phyloP scores from a whole-genome alignment of 768 basidiomycete species.

The Boletales sp. region DNA sequence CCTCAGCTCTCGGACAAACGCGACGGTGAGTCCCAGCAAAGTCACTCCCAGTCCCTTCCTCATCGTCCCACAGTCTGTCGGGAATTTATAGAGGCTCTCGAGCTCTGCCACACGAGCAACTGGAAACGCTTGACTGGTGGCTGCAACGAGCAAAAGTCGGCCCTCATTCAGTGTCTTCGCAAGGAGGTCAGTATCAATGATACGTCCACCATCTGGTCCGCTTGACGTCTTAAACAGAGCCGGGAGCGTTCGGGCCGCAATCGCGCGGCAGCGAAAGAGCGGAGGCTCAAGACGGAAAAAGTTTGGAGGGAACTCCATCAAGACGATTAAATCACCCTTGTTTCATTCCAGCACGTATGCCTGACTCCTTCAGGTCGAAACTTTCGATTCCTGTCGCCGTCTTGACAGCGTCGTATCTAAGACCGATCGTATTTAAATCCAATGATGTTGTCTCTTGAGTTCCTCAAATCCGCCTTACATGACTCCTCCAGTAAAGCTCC shows the following conservation, averaged over 20 bases:
- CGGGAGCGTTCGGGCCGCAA: constrained; percentile 56
- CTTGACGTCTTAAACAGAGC: constrained; percentile 40
- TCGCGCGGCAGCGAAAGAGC: constrained; percentile 56
- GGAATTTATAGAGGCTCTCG: constrained; percentile 75
- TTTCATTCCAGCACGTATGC: no score
- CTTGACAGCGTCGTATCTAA: no score
- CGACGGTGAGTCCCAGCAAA: constrained; percentile 36
- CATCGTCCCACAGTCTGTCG: constrained; percentile 51
- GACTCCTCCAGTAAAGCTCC: background rate
- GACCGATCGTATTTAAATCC: background rate
- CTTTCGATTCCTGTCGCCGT: no score
- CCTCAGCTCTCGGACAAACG: constrained; percentile 69
- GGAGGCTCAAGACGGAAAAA: constrained; percentile 52
- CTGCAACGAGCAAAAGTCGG: constrained; percentile 66
- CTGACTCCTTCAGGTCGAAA: no score
- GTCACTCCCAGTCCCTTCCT: background rate
- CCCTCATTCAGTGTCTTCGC: constrained; percentile 66
- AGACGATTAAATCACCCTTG: constrained; percentile 28
- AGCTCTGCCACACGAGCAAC: constrained; percentile 59
- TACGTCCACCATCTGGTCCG: background rate
- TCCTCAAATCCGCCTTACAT: background rate
- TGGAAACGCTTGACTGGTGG: constrained; percentile 67
- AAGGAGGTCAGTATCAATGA: constrained; percentile 52
- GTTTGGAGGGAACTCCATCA: constrained; percentile 61
- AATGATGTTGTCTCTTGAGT: background rate